Base-by-base conservation (phyloP, 139 green algal species). In the Chlamydomonas schloesseri region DNA sequence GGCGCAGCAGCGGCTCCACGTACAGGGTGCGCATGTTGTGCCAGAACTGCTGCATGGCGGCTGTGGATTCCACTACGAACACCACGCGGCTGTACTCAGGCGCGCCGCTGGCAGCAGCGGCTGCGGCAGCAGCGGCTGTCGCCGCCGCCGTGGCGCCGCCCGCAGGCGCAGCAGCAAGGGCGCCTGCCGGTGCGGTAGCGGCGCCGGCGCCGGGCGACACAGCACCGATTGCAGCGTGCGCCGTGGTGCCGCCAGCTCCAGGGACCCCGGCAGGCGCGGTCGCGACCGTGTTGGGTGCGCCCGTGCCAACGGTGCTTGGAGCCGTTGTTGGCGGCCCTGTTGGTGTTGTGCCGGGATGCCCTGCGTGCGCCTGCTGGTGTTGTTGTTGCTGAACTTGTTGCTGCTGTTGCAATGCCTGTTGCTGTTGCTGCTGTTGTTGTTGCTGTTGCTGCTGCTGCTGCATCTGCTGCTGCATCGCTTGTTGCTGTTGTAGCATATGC, bases 11-110 rank as follows among this genome's bases (percentile, higher is more conserved):
- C 72, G 65, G 73, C 83, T 88, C 83, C 5, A 88, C 64, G 31
- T 79, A 88, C 24, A 78, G 34, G 3, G 83, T 42, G 0, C 83
- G 72, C 29, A 81, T 29, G 47, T 78, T 79, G 73, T 73, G 73
- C 73, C 73, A 88, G 26, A 70, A 77, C 21, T 69, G 64, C 1
- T 31, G 21, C 83, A 83, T 88, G 13, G 73, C 67, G 15, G 73
- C 83, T 0, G 83, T 88, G 26, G n/a, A 65, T 73, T 88, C 83
- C 0, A 88, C 75, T 24, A 88, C 23, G 20, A 88, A 81, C 23
- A 83, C 73, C 20, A 88, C 73, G 0, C 83, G 83, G 31, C 47
- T 71, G 73, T 21, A 73, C 4, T 50, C 42, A 50, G 60, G 3
- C 6, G 23, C 23, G 37, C 24, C 33, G 70, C 37, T 5, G 70